A percentile compares a stretch with the other conserved stretches of the same genome.
Conservation (phyloP, 495 filamentous ascomycete species). For the Penicillium atrosanguineum region DNA sequence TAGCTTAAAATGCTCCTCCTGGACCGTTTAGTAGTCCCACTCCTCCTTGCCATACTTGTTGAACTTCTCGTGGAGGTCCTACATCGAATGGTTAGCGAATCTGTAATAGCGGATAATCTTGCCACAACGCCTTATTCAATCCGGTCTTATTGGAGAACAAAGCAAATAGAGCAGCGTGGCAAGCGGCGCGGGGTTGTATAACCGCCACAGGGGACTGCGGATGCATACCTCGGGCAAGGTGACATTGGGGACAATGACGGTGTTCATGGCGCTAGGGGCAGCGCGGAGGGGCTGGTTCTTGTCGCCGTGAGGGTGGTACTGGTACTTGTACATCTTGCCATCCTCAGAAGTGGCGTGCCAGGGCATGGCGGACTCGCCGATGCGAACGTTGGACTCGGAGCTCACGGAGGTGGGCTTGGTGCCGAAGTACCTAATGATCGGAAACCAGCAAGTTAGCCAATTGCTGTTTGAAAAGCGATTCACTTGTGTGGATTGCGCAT, state of each 20-base stretch:
- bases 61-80: constrained; percentile 90
- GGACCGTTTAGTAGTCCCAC: constrained; percentile 43
- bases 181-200: background rate
- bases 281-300: constrained; percentile 71
- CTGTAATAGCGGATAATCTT: background rate
- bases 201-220: background rate
- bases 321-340: constrained; percentile 71
- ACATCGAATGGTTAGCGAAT: constrained; percentile 8
- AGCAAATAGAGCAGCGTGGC: too few species aligned
- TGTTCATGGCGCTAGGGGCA: constrained; percentile 91
- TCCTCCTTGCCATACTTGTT: constrained; percentile 99
- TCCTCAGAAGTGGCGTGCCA: constrained; percentile 69
- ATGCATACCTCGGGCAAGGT: constrained; percentile 79
- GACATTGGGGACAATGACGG: constrained; percentile 88
- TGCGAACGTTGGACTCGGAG: constrained; percentile 74
- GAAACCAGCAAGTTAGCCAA: constrained; percentile 14
- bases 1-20: constrained; percentile 16
- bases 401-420: constrained; percentile 80
- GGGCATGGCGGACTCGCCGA: constrained; percentile 75
- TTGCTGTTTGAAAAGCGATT: background rate
- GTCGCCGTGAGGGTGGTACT: constrained; percentile 91
- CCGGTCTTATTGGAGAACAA: background rate
- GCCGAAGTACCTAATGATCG: constrained; percentile 53
- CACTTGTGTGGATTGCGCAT: background rate
- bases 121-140: background rate